Conservation (phyloP, 345 rosid species). For the Eucalyptus cloeziana region DNA sequence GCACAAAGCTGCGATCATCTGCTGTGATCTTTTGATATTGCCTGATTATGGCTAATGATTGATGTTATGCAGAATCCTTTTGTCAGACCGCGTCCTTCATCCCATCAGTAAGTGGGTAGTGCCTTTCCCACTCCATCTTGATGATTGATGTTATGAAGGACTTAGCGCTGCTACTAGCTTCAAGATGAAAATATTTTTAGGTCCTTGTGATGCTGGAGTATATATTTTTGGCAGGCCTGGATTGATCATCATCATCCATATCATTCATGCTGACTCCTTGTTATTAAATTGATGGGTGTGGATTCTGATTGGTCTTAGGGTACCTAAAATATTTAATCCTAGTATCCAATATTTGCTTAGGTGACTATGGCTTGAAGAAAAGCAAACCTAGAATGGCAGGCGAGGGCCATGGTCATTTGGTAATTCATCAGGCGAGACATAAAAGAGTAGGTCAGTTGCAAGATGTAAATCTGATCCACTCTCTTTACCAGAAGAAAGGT, state of each 20-base stretch:
- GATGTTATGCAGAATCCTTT: background rate
- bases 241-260: background rate
- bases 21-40: background rate
- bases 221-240: background rate
- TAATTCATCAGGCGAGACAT: background rate
- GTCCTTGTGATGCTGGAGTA: background rate
- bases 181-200: background rate
- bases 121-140: too few species aligned
- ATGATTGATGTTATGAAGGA: too few species aligned
- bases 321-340: background rate
- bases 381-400: background rate
- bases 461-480: too few species aligned
- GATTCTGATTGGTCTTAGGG: background rate
- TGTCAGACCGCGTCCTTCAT: too few species aligned
- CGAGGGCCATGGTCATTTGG: background rate
- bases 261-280: background rate
- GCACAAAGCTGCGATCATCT: background rate
- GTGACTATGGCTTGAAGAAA: background rate
- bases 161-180: background rate
- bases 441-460: too few species aligned
- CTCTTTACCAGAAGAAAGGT: too few species aligned
- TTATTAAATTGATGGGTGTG: background rate
- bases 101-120: too few species aligned
- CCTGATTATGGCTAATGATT: background rate
- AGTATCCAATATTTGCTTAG: background rate